Base-by-base conservation (phyloP, 306 rosid species). In the Chamaecrista fasciculata region DNA sequence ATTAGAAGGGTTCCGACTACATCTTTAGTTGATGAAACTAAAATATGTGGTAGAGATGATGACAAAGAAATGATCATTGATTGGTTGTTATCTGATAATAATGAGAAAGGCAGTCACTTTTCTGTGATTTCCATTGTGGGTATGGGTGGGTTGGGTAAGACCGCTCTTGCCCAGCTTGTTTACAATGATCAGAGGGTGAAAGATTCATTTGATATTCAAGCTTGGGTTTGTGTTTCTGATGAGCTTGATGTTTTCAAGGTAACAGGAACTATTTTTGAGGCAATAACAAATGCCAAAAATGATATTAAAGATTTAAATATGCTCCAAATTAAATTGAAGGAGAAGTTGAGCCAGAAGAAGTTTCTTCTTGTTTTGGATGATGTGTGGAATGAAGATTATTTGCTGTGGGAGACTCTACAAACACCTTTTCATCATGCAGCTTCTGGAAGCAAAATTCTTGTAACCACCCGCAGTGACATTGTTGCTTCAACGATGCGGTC, bases 171-270 rank as follows among this genome's bases (percentile, higher is more conserved):
- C 2, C 53, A 48, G 21, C 51, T 46, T 18, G 20, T 46, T 4
- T 46, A 46, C 51, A 46, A 46, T 5, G 51, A 46, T 5, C 21
- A 4, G 3, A 46, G 9, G 23, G 5, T n/a, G 10, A 46, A 46
- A 10, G 23, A n/a, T 16, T 9, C n/a, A 46, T 46, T 46, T 46
- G 23, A 46, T 1, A 8, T 46, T 3, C n/a, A 68, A 19, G 62
- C 42, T 23, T 69, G 65, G 55, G 5, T 43, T 0, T 69, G 74
- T 26, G 83, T 42, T 42, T 42, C 47, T 1, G 47, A 42, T 42
- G 47, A 42, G 16, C 14, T 42, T 14, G 47, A 42, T 42, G 47
- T 42, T 11, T 2, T 42, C 5, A 42, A 16, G 16, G n/a, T 42
- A 21, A 51, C 5, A 12, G 23, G 28, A 56, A 28, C 10, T 0